These are phyloP conservation scores for Calocybe indica DNA, from an alignment of 768 basidiomycete species.

Conservation along the genomic window DNA sequence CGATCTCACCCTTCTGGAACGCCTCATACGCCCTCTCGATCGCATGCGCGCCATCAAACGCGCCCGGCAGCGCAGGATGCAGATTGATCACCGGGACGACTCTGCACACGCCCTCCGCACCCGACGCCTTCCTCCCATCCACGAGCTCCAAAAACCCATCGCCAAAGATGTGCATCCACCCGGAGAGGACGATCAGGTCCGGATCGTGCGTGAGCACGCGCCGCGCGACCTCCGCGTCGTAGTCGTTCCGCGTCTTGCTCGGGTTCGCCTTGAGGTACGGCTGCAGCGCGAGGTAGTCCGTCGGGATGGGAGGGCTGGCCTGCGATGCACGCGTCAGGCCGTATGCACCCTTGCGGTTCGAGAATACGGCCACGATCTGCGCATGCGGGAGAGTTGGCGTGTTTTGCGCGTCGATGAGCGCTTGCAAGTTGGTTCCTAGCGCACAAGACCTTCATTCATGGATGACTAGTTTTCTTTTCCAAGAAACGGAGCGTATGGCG, in stretches of 20 bases:
- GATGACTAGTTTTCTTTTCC: background rate
- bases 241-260: slow-evolving; percentile 72
- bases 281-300: slow-evolving; percentile 77
- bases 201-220: slow-evolving; percentile 60
- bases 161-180: slow-evolving; percentile 97
- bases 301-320: slow-evolving; percentile 73
- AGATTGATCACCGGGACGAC: slow-evolving; percentile 88
- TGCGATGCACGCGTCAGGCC: slow-evolving; percentile 77
- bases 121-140: slow-evolving; percentile 30
- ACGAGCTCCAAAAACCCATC: slow-evolving; percentile 73
- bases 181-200: slow-evolving; percentile 90
- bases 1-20: slow-evolving; percentile 76
- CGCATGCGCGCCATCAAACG: slow-evolving; percentile 94
- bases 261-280: slow-evolving; percentile 74
- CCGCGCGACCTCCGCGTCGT: slow-evolving; percentile 76
- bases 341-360: slow-evolving; percentile 87
- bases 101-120: slow-evolving; percentile 24
- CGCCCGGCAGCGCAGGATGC: slow-evolving; percentile 92
- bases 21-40: slow-evolving; percentile 88
- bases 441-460: slow-evolving; percentile 4
- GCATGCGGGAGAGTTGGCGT: slow-evolving; percentile 70
- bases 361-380: slow-evolving; percentile 75
- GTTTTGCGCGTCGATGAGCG: slow-evolving; percentile 83
- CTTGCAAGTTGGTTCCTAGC: slow-evolving; percentile 92
- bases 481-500: slow-evolving; percentile 3